Evolutionary conservation across 1,284 basidiomycete species (phyloP).

Genomic region (Pisolithus thermaeus): DNA sequence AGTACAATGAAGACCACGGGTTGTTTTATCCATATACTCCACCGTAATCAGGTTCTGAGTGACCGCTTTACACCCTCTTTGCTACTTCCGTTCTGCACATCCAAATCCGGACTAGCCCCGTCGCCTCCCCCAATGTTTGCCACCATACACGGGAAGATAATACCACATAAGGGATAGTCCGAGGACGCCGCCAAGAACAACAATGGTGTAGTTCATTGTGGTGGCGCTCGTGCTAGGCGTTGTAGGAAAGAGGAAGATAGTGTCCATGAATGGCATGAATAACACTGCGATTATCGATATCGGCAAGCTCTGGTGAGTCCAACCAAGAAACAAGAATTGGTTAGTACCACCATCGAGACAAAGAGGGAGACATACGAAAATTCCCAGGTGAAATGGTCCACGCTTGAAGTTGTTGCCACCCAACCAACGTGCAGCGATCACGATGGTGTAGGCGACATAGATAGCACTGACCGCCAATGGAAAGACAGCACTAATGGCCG

Average conservation of each 20-base stretch:
- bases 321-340: neutral
- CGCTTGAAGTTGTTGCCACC: constrained; percentile 25
- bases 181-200: constrained; percentile 24
- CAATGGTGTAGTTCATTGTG: constrained; percentile 28
- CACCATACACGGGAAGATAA: constrained; percentile 25
- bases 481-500: constrained; percentile 28
- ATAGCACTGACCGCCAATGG: constrained; percentile 14
- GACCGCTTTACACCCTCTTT: no score
- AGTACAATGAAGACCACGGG: no score
- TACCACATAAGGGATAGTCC: constrained; percentile 20
- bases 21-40: no score
- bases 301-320: constrained; percentile 17
- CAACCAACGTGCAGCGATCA: constrained; percentile 21
- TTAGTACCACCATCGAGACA: neutral
- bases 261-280: constrained; percentile 27
- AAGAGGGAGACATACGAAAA: constrained; percentile 13
- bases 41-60: no score
- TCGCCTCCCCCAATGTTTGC: constrained; percentile 1
- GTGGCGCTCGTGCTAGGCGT: constrained; percentile 9
- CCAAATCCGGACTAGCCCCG: no score
- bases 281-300: constrained; percentile 19
- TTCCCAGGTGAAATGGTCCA: constrained; percentile 31
- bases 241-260: constrained; percentile 24
- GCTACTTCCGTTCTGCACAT: no score
- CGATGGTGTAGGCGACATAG: constrained; percentile 20